Evolutionary conservation across 2,329 filamentous ascomycete species (phyloP).

Genomic region (Knoxdaviesia proteae): DNA sequence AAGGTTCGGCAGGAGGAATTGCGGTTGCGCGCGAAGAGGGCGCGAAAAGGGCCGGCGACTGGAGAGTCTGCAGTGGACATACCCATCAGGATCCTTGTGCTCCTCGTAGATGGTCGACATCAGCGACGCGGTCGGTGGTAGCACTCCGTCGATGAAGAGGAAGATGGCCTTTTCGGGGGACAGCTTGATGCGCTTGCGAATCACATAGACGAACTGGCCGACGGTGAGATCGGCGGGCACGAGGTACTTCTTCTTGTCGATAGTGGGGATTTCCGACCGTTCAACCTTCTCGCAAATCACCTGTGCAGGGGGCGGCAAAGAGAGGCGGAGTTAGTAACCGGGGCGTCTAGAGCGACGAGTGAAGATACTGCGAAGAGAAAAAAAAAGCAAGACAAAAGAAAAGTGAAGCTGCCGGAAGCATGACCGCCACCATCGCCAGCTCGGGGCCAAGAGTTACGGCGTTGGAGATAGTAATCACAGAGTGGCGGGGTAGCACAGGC

Average conservation of each 20-base stretch:
- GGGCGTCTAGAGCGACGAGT: too few relatives aligned
- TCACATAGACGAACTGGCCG: conserved; percentile 98
- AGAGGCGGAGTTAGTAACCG: background rate
- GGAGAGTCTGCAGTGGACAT: conserved; percentile 10
- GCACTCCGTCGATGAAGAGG: conserved; percentile 98
- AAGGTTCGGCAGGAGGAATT: too few relatives aligned
- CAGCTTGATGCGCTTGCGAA: conserved; percentile 99
- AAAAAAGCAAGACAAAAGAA: too few relatives aligned
- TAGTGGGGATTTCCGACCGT: conserved; percentile 96
- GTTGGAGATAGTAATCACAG: too few relatives aligned
- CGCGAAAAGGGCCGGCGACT: background rate
- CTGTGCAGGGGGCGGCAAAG: conserved; percentile 22
- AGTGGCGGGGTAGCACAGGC: too few relatives aligned
- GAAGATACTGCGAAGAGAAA: too few relatives aligned
- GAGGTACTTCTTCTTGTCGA: conserved; percentile 99
- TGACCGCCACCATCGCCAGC: too few relatives aligned
- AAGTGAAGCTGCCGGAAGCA: too few relatives aligned
- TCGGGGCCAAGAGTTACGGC: too few relatives aligned
- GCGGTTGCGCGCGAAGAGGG: background rate
- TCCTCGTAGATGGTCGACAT: conserved; percentile 99
- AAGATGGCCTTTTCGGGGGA: conserved; percentile 99
- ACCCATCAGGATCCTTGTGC: conserved; percentile 73
- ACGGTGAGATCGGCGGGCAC: conserved; percentile 95
- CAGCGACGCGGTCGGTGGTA: conserved; percentile 85
- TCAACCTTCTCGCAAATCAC: conserved; percentile 99